Conservation (phyloP, 2,329 filamentous ascomycete species). For the Botrytis pseudocinerea region DNA sequence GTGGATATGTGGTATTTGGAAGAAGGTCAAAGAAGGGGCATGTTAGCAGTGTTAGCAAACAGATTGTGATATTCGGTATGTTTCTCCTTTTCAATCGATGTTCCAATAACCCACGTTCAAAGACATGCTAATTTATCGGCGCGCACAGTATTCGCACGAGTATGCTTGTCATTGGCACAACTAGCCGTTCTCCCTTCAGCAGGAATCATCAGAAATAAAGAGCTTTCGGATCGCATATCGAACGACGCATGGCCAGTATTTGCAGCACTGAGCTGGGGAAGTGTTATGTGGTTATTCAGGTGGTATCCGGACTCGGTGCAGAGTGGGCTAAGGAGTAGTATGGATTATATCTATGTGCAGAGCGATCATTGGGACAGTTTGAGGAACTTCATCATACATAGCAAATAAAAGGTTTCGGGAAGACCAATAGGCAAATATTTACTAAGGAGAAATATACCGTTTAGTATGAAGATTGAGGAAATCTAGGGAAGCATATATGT, state of each 20-base stretch:
- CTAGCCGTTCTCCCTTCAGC: slow-evolving; percentile 69
- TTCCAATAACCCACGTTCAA: background rate
- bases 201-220: slow-evolving; percentile 51
- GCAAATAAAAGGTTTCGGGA: slow-evolving; percentile 51
- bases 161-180: slow-evolving; percentile 80
- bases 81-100: background rate
- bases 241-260: slow-evolving; percentile 89
- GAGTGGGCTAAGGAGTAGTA: slow-evolving; percentile 87
- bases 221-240: slow-evolving; percentile 51
- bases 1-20: slow-evolving; percentile 93
- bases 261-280: slow-evolving; percentile 85
- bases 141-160: slow-evolving; percentile 75
- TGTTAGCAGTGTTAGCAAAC: slow-evolving; percentile 82
- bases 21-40: slow-evolving; percentile 62
- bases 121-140: background rate
- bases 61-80: slow-evolving; percentile 85
- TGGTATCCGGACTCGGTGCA: slow-evolving; percentile 91
- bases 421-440: background rate
- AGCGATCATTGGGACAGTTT: slow-evolving; percentile 87
- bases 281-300: slow-evolving; percentile 93
- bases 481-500: background rate
- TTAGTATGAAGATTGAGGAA: background rate
- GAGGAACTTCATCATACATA: slow-evolving; percentile 82
- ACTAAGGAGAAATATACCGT: background rate
- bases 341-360: slow-evolving; percentile 95